Evolutionary conservation across 345 rosid genomes (phyloP).

Genomic region (Boechera retrofracta): DNA sequence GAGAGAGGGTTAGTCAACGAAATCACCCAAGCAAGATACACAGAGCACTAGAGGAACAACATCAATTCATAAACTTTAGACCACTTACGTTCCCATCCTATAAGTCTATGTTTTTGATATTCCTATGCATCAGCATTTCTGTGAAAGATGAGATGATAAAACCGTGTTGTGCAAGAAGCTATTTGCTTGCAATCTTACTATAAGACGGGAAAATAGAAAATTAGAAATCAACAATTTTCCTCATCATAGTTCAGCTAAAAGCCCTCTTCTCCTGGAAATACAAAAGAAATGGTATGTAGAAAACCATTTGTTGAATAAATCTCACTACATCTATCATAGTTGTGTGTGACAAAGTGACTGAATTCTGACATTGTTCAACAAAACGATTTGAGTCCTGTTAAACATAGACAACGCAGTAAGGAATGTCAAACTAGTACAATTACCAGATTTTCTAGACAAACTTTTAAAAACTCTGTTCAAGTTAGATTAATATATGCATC

Average conservation of each 20-base stretch:
- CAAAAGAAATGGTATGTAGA: neutral
- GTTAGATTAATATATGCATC: neutral
- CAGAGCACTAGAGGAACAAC: neutral
- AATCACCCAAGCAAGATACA: conserved; percentile 7
- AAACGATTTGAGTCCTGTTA: neutral
- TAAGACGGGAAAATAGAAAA: neutral
- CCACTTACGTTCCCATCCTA: neutral
- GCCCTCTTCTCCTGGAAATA: conserved; percentile 1
- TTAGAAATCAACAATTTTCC: conserved; percentile 1
- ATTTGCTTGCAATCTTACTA: conserved; percentile 7
- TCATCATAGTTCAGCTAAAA: conserved; percentile 18
- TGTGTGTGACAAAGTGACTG: conserved; percentile 2
- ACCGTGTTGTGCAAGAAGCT: neutral
- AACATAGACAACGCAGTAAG: neutral
- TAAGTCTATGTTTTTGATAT: neutral
- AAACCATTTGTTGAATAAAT: conserved; percentile 1
- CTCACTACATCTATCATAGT: conserved; percentile 9
- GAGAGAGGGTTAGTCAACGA: conserved; percentile 3
- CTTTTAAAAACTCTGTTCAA: neutral
- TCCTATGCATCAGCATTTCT: conserved; percentile 1
- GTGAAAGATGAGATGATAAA: conserved; percentile 3
- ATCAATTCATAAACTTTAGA: neutral
- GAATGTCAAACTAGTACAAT: neutral
- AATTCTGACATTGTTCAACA: conserved; percentile 15
- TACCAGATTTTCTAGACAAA: neutral